phyloP scores from a whole-genome alignment of 352 stramenopile genomes.

The Sclerospora graminicola region DNA sequence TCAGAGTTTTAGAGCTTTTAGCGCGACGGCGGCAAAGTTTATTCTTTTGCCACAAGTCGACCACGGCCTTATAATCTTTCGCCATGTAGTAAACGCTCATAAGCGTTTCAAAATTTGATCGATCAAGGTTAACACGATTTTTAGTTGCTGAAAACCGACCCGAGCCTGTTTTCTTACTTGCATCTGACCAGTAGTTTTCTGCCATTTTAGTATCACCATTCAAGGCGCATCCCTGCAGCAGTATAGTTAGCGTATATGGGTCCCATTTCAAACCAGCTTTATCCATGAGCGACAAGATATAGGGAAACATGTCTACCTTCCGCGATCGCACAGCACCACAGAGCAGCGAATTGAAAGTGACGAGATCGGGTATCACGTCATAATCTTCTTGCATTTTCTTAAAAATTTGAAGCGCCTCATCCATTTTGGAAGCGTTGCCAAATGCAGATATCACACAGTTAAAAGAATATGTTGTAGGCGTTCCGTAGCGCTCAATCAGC shows the following conservation, averaged over 20 bases:
- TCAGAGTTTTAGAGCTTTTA: conserved; percentile 72
- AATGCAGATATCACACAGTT: conserved; percentile 82
- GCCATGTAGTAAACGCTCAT: conserved; percentile 58
- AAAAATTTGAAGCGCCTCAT: conserved; percentile 52
- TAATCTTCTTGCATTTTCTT: conserved; percentile 24
- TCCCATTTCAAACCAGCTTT: conserved; percentile 46
- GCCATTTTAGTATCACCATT: conserved; percentile 31
- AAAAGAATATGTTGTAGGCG: conserved; percentile 61
- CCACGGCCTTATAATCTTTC: conserved; percentile 37
- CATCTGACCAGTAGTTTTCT: conserved; percentile 46
- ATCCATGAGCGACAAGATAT: conserved; percentile 43
- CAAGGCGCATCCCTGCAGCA: conserved; percentile 53
- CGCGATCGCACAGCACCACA: conserved; percentile 43
- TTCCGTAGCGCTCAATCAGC: conserved; percentile 43
- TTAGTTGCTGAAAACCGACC: conserved; percentile 5
- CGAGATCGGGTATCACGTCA: conserved; percentile 32
- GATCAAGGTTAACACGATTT: conserved; percentile 41
- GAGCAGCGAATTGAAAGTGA: conserved; percentile 69
- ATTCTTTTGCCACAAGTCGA: conserved; percentile 48
- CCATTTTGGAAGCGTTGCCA: conserved; percentile 49
- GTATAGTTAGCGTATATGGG: conserved; percentile 64
- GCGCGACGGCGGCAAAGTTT: conserved; percentile 46
- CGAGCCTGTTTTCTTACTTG: conserved; percentile 10
- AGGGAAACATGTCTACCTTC: conserved; percentile 34
- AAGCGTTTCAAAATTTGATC: conserved; percentile 63